A percentile compares a stretch with the other conserved stretches of the same genome.
These are phyloP conservation scores for Leccinum broughii DNA, from an alignment of 768 basidiomycete species.

Conservation along the genomic window DNA sequence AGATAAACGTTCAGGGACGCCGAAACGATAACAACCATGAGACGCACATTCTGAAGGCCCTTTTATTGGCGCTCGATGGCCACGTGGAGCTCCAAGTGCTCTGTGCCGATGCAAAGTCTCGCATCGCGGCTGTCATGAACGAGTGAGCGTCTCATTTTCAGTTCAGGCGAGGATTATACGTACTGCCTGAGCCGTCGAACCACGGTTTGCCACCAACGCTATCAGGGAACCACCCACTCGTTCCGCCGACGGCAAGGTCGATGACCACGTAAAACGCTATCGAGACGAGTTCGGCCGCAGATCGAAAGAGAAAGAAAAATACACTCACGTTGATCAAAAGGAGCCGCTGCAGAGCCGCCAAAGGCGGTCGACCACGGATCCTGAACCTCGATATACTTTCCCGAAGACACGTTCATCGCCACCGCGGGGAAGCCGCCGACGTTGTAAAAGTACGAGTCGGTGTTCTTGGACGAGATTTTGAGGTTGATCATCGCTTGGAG, in stretches of 20 bases:
- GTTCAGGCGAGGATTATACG: conserved; percentile 20
- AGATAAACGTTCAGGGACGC: too few relatives aligned
- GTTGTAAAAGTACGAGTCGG: conserved; percentile 52
- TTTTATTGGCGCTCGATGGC: conserved; percentile 59
- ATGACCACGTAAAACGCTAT: conserved; percentile 80
- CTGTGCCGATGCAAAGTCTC: conserved; percentile 62
- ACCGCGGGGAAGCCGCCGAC: conserved; percentile 52
- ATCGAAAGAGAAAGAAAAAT: not conserved
- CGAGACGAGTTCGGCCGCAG: not conserved
- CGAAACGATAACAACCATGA: too few relatives aligned
- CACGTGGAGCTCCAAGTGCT: conserved; percentile 74
- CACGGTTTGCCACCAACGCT: conserved; percentile 59
- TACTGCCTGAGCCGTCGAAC: conserved; percentile 59
- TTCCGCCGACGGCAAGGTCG: conserved; percentile 78
- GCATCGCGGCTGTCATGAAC: conserved; percentile 54
- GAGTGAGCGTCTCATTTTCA: conserved; percentile 22
- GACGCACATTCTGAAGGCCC: conserved; percentile 67
- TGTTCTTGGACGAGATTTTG: conserved; percentile 41
- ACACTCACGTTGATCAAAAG: conserved; percentile 36
- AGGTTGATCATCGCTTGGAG: conserved; percentile 53
- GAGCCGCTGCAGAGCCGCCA: conserved; percentile 48
- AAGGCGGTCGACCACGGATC: conserved; percentile 51
- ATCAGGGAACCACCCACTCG: conserved; percentile 54
- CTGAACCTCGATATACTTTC: conserved; percentile 39
- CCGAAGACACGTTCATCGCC: conserved; percentile 42